Conservation (phyloP, 441 rosid species). For the Euphorbia schlechtendalii region DNA sequence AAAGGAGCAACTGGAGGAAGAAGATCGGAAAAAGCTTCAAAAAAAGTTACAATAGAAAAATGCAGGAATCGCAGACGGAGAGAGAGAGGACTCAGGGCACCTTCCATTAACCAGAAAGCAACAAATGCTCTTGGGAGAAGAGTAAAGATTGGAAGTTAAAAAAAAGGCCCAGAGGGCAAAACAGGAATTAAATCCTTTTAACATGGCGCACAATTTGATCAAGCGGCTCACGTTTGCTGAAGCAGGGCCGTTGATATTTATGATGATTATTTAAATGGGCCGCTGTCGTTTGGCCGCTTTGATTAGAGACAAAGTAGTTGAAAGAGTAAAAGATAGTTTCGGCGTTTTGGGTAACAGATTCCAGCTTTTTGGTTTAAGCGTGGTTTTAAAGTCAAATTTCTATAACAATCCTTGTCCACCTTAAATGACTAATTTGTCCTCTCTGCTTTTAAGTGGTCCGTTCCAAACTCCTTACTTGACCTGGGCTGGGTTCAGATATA, state of each 20-base stretch:
- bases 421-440: slow-evolving; percentile 8
- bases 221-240: slow-evolving; percentile 24
- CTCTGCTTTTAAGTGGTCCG: too few species aligned
- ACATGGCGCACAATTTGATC: slow-evolving; percentile 27
- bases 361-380: slow-evolving; percentile 8
- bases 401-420: background rate
- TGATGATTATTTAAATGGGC: background rate
- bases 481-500: too few species aligned
- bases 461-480: too few species aligned
- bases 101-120: slow-evolving; percentile 64
- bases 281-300: slow-evolving; percentile 2
- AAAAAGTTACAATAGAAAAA: slow-evolving; percentile 17
- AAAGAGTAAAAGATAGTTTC: slow-evolving; percentile 12
- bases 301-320: slow-evolving; percentile 12
- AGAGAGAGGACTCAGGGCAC: slow-evolving; percentile 37
- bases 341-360: slow-evolving; percentile 7
- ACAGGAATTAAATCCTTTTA: slow-evolving; percentile 24
- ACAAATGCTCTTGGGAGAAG: slow-evolving; percentile 32
- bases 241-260: slow-evolving; percentile 25
- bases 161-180: slow-evolving; percentile 35
- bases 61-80: slow-evolving; percentile 24
- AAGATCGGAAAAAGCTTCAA: slow-evolving; percentile 11
- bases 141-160: background rate
- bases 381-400: background rate
- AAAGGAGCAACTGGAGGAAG: background rate